Percentiles rank a stretch among this genome's conserved stretches.
phyloP scores from a whole-genome alignment of 257 asterid genomes.

The Lavandula angustifolia region DNA sequence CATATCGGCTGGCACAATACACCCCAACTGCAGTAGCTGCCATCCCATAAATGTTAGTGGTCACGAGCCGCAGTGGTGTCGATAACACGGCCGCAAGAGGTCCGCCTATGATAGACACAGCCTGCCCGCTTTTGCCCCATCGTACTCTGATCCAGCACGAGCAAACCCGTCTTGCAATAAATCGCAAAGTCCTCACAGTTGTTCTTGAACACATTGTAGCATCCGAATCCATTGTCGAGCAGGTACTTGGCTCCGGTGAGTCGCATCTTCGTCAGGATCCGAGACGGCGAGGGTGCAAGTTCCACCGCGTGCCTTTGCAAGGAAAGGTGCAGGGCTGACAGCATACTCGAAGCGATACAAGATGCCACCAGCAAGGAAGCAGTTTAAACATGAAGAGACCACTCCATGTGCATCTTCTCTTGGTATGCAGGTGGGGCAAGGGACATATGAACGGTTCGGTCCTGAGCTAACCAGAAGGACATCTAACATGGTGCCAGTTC shows the following conservation, averaged over 20 bases:
- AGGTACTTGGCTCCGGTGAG: conserved; percentile 87
- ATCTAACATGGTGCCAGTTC: conserved; percentile 82
- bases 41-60: conserved; percentile 71
- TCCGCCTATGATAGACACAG: conserved; percentile 79
- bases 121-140: conserved; percentile 97
- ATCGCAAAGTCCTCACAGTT: conserved; percentile 95
- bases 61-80: conserved; percentile 69
- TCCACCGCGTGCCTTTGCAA: conserved; percentile 95
- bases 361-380: conserved; percentile 92
- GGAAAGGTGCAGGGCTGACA: conserved; percentile 71
- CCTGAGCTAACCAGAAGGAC: conserved; percentile 73
- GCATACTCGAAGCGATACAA: conserved; percentile 82
- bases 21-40: conserved; percentile 74
- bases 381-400: conserved; percentile 70
- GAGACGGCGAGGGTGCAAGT: conserved; percentile 85
- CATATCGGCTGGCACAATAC: conserved; percentile 84
- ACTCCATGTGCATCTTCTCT: conserved; percentile 74
- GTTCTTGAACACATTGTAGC: conserved; percentile 81
- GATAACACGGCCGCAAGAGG: conserved; percentile 86
- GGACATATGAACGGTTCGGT: conserved; percentile 52
- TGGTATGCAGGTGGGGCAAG: conserved; percentile 69
- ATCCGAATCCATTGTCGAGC: conserved; percentile 78
- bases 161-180: conserved; percentile 92
- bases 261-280: conserved; percentile 53
- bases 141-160: conserved; percentile 63